phyloP scores from a whole-genome alignment of 1,284 basidiomycete genomes.

The Golubevia pallescens region DNA sequence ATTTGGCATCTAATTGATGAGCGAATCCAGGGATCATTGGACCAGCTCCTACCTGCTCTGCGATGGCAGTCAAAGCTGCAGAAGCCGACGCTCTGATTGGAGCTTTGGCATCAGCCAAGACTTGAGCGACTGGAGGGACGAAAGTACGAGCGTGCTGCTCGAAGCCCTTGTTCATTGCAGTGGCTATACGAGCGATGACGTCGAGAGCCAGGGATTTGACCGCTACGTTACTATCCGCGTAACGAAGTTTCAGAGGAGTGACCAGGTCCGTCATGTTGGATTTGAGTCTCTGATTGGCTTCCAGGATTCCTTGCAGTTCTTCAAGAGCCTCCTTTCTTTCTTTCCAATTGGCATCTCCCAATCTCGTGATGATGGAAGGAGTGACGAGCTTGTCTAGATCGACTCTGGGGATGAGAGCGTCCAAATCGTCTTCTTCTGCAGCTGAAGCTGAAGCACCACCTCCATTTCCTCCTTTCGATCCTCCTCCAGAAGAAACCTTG shows the following conservation, averaged over 20 bases:
- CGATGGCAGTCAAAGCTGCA: conserved; percentile 81
- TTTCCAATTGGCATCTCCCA: conserved; percentile 91
- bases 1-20: conserved; percentile 75
- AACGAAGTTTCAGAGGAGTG: conserved; percentile 83
- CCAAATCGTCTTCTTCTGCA: conserved; percentile 56
- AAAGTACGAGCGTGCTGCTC: conserved; percentile 85
- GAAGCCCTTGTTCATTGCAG: conserved; percentile 92
- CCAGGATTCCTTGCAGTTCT: conserved; percentile 78
- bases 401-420: conserved; percentile 92
- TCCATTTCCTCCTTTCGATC: conserved; percentile 65
- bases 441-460: conserved; percentile 65
- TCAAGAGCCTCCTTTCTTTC: conserved; percentile 94
- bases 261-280: conserved; percentile 84
- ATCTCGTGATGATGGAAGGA: conserved; percentile 82
- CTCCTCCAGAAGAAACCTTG: conserved; percentile 18
- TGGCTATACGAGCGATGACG: conserved; percentile 85
- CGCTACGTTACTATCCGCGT: conserved; percentile 90
- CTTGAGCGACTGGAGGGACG: conserved; percentile 78
- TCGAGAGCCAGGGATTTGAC: conserved; percentile 90
- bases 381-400: conserved; percentile 87
- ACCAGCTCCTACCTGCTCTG: conserved; percentile 82
- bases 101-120: conserved; percentile 91
- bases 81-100: conserved; percentile 81
- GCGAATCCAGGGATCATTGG: conserved; percentile 79
- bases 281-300: conserved; percentile 90